These are phyloP conservation scores for Plasmodium malariae DNA, from an alignment of 169 alveolate species.

Conservation along the genomic window DNA sequence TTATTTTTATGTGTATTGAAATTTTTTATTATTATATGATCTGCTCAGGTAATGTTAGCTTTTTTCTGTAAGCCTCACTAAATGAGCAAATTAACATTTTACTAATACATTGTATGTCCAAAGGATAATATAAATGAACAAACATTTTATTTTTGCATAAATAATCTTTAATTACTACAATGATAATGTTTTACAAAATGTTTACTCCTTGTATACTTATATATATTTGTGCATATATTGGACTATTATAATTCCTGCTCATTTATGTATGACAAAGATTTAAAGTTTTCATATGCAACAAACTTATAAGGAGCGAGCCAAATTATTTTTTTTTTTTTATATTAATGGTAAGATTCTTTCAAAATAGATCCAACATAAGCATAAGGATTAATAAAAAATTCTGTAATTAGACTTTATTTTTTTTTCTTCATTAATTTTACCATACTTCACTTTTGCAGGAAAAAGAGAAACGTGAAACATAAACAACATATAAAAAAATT, in stretches of 20 bases:
- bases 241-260: not conserved
- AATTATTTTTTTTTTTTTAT: no score
- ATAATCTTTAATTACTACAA: not conserved
- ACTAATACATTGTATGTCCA: not conserved
- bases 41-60: not conserved
- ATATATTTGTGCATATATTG: not conserved
- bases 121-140: slow-evolving; percentile 7
- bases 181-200: not conserved
- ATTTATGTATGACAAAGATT: not conserved
- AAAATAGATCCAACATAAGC: not conserved
- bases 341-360: not conserved
- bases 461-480: no score
- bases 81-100: slow-evolving; percentile 5
- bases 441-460: no score
- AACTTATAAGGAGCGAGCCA: not conserved
- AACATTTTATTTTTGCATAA: not conserved
- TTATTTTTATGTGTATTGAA: slow-evolving; percentile 9
- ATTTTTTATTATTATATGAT: slow-evolving; percentile 1
- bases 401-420: no score
- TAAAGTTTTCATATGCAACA: not conserved
- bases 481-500: no score
- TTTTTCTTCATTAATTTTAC: no score
- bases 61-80: slow-evolving; percentile 3
- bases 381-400: no score
- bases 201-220: not conserved